Conservation (phyloP, 192 early-diverging fungal genomes). For the Gamsiella multidivaricata region DNA sequence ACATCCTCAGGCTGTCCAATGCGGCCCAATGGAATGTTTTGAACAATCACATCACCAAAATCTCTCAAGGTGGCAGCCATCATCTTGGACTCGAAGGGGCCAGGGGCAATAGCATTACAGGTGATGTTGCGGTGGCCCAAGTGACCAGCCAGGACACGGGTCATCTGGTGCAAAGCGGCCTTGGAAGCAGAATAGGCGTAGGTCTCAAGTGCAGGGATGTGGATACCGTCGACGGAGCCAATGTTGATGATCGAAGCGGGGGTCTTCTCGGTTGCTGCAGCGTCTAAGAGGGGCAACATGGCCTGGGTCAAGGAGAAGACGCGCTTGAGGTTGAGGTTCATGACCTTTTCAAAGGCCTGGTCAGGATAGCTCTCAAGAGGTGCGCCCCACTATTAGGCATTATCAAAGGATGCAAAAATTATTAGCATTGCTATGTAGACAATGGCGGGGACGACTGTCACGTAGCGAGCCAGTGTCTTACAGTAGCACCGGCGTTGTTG, state of each 20-base stretch:
- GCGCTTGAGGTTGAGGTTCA: slow-evolving; percentile 88
- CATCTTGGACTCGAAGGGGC: slow-evolving; percentile 83
- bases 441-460: too few relatives aligned
- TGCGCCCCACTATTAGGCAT: slow-evolving; percentile 58
- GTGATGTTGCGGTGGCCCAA: slow-evolving; percentile 70
- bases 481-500: slow-evolving; percentile 84
- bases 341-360: slow-evolving; percentile 74
- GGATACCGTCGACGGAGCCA: slow-evolving; percentile 77
- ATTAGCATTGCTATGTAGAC: background rate
- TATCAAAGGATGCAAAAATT: background rate
- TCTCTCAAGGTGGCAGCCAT: slow-evolving; percentile 74
- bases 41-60: slow-evolving; percentile 65
- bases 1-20: slow-evolving; percentile 88
- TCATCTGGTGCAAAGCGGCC: slow-evolving; percentile 84
- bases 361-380: slow-evolving; percentile 69
- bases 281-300: slow-evolving; percentile 78
- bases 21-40: slow-evolving; percentile 73
- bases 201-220: slow-evolving; percentile 61
- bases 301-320: slow-evolving; percentile 84
- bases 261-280: slow-evolving; percentile 63
- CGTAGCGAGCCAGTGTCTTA: too few relatives aligned
- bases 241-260: slow-evolving; percentile 92
- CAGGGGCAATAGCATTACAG: slow-evolving; percentile 79
- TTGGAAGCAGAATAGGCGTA: slow-evolving; percentile 85
- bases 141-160: slow-evolving; percentile 72